Percentiles rank a stretch among this genome's conserved stretches.
These are phyloP conservation scores for Sporothrix variecibatus DNA, from an alignment of 2,329 filamentous ascomycete species.

Conservation along the genomic window DNA sequence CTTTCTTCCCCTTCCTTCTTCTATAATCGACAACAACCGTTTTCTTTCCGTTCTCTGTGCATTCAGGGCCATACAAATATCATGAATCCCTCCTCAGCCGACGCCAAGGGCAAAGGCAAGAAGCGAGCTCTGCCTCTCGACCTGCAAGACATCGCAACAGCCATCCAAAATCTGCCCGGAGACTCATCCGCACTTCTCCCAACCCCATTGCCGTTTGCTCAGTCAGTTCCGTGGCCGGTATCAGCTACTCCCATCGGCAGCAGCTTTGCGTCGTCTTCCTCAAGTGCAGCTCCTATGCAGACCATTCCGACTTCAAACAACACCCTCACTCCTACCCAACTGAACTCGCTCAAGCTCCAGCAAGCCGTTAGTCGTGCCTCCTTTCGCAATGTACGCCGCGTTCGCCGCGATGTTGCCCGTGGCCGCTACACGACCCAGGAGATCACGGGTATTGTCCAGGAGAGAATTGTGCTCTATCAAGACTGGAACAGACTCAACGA, in stretches of 20 bases:
- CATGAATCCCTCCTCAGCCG: neutral
- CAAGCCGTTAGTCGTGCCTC: constrained; percentile 17
- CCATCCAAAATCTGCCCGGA: constrained; percentile 15
- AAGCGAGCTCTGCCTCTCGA: constrained; percentile 14
- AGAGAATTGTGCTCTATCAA: neutral
- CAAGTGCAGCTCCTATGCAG: neutral
- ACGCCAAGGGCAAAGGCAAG: constrained; percentile 9
- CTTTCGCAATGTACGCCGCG: neutral
- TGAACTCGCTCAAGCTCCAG: neutral
- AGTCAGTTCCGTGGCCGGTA: neutral
- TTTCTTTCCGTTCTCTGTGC: neutral
- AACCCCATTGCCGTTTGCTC: neutral
- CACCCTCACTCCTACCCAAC: constrained; percentile 1
- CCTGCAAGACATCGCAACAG: constrained; percentile 19
- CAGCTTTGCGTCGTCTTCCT: neutral
- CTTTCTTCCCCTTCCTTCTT: neutral
- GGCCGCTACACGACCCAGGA: neutral
- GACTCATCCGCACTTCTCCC: constrained; percentile 19
- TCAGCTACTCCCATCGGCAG: neutral
- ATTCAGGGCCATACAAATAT: neutral
- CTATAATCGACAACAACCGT: neutral
- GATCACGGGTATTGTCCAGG: neutral
- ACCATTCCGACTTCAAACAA: neutral
- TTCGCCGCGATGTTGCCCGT: neutral
- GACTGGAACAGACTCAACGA: constrained; percentile 7